Evolutionary conservation across 2,329 filamentous ascomycete genomes (phyloP), one percentile per base, ranked within the genome.

Genomic region (Boeremia exigua): DNA sequence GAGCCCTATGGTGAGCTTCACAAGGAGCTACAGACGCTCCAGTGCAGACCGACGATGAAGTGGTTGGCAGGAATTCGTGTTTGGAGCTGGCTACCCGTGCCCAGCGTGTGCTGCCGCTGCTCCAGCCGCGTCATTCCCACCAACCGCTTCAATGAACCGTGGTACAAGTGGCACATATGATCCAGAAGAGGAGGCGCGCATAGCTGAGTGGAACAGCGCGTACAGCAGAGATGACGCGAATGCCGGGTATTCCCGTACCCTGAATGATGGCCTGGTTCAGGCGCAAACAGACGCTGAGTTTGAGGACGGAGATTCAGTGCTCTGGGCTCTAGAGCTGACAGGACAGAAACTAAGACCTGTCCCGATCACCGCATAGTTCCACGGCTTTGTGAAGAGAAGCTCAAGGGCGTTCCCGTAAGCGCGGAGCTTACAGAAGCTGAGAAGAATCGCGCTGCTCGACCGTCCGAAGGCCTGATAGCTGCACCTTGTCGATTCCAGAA

Each of bases 261-360:
- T 79, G 4, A 67, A 56, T 32, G 61, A 73, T 25, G 71, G 77
- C 48, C 69, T 78, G 7, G 70, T 71, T 28, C 62, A 63, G 3
- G 60, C 65, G 15, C 54, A 68, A 9, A 77, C 80, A 1, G 78
- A 83, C 19, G 95, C 99, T 81, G 95, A 99, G 83, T 99, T 99
- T 80, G 96, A 93, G 76, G 87, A 91, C 73, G 94, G 97, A 84
- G 92, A 95, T 70, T 95, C 93, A 67, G 94, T 99, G 69, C 84
- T 88, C 72, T 88, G 90, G 80, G 95, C 95, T 73, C 90, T 99
- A 76, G 90, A 96, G 81, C 92, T 99, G 82, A 99, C 95, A 77
- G 95, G 95, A 79, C 93, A 98, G 82, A 96, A 95, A 80, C 89
- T 99, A 79, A 83, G 96, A 89, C 93, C 92, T 84, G 97, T 99